Conservation (phyloP, 176 grass and related monocot species). For the Avena insularis region DNA sequence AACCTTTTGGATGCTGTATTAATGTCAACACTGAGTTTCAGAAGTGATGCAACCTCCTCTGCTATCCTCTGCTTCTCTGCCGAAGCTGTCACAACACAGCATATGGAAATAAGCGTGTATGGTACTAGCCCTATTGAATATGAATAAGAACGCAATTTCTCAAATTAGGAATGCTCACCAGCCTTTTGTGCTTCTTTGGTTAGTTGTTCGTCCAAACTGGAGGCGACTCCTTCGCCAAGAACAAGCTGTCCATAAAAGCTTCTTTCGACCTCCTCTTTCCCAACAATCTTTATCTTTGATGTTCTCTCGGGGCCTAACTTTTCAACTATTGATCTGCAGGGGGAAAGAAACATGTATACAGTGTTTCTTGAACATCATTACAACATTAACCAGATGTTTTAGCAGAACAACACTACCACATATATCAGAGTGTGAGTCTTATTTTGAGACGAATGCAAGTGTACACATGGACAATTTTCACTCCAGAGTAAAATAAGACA, state of each 20-base stretch:
- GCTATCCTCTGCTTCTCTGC: constrained; percentile 57
- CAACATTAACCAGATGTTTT: background rate
- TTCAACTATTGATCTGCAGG: constrained; percentile 67
- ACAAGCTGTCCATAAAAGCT: constrained; percentile 95
- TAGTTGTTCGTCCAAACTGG: constrained; percentile 86
- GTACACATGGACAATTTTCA: background rate
- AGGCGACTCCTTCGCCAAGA: constrained; percentile 78
- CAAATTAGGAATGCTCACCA: constrained; percentile 49
- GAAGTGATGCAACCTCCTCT: constrained; percentile 26
- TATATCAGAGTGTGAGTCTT: background rate
- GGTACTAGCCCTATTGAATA: background rate
- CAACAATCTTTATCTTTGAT: constrained; percentile 84
- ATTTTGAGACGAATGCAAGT: constrained; percentile 19
- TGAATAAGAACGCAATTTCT: background rate
- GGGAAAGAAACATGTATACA: constrained; percentile 30
- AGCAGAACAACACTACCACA: background rate
- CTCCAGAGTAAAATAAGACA: background rate
- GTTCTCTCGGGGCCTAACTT: constrained; percentile 76
- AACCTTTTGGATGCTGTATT: constrained; percentile 37
- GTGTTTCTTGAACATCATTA: background rate
- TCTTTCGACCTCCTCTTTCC: constrained; percentile 85
- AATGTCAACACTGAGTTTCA: constrained; percentile 35
- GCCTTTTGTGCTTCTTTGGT: constrained; percentile 81
- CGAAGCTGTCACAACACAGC: constrained; percentile 56
- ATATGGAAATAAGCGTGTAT: background rate